phyloP scores from a whole-genome alignment of 371 early-diverging fungal genomes.

The Mucor ambiguus region DNA sequence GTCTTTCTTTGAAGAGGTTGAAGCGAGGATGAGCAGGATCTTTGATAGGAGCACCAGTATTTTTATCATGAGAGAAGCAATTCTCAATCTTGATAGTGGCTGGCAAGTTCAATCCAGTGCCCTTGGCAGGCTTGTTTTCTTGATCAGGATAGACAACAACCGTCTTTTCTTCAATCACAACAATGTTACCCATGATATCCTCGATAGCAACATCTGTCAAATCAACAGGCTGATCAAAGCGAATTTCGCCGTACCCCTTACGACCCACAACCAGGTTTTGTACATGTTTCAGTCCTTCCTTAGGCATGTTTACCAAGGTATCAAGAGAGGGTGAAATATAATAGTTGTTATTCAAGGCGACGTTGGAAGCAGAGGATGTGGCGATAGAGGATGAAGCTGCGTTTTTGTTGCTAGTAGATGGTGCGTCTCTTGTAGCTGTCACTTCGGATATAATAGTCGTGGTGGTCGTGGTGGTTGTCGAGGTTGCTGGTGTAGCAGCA shows the following conservation, averaged over 20 bases:
- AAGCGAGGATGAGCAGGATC: constrained; percentile 74
- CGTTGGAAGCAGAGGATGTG: constrained; percentile 11
- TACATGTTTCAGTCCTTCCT: constrained; percentile 72
- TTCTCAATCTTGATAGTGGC: constrained; percentile 78
- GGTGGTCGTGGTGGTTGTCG: constrained; percentile 6
- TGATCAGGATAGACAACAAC: constrained; percentile 87
- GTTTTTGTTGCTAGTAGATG: neutral
- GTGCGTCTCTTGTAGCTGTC: neutral
- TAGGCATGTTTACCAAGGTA: constrained; percentile 46
- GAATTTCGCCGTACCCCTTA: constrained; percentile 73
- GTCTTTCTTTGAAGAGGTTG: constrained; percentile 67
- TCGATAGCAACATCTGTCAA: constrained; percentile 65
- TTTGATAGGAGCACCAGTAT: constrained; percentile 67
- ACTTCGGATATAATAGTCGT: neutral
- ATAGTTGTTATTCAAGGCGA: constrained; percentile 31
- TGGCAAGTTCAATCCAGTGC: constrained; percentile 87
- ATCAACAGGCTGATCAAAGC: constrained; percentile 83
- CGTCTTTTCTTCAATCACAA: constrained; percentile 68
- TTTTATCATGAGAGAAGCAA: constrained; percentile 84
- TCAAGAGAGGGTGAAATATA: constrained; percentile 44
- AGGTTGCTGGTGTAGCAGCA: constrained; percentile 3
- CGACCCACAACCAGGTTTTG: constrained; percentile 76
- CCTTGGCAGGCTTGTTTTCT: constrained; percentile 74
- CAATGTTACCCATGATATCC: constrained; percentile 81
- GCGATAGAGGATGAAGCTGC: neutral